Base-by-base conservation (phyloP, 148 eudicot genomes). In the Rhododendron griersonianum region DNA sequence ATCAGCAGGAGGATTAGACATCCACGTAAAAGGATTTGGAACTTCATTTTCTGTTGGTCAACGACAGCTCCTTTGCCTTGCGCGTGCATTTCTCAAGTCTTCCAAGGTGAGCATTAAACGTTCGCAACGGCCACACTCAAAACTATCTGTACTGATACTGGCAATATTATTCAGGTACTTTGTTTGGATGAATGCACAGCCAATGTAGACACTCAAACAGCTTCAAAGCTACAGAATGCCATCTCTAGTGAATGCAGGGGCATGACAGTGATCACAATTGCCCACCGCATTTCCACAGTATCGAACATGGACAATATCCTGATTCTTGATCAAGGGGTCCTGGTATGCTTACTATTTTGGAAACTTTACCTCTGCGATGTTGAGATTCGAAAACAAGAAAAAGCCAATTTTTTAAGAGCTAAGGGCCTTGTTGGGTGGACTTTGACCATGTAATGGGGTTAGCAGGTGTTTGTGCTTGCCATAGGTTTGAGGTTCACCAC, bases 131-230 rank as follows among this genome's bases (percentile, higher is more conserved):
- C 41, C 65, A 53, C 2, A 19, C 76, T 71, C 39, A 33, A 30
- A 71, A 51, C 33, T 6, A 11, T 25, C 25, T 37, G 8, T 48
- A 19, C 18, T 81, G 13, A 13, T 65, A 18, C 18, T 50, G 23
- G 47, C 19, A 53, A 15, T 73, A 28, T 55, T 41, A 84, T 90
- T 81, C 91, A 95, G 98, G 94, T 97, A 71, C 88, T 97, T 81
- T 97, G 98, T 88, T 90, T 97, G 91, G 99, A 97, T 76, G 98
- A 97, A 85, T 97, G 99, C 94, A 97, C 98, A 33, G 99, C 99
- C 88, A 95, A 94, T 87, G 90, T 97, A 39, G 99, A 97, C 87
- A 90, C 94, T 82, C 95, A 88, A 84, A 97, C 98, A 82, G 95
- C 96, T 85, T 90, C 95, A 48, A 92, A 92, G 53, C 89, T 97